Evolutionary conservation across 352 stramenopile species (phyloP), one percentile per base, ranked within the genome.

Genomic region (Pythium insidiosum): DNA sequence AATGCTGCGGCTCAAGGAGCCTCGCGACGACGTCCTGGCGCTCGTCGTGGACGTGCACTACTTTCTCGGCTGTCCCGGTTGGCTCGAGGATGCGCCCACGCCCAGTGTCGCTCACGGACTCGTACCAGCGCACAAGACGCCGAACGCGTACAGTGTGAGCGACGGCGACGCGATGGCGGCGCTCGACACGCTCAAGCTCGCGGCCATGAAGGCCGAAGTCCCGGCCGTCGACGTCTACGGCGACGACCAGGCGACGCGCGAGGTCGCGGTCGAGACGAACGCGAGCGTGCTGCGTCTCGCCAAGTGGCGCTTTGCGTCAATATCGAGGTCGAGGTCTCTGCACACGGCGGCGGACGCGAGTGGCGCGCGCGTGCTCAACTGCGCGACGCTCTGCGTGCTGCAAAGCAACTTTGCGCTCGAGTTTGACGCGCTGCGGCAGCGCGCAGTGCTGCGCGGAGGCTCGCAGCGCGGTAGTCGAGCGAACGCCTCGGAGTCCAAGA

Each of bases 191-290:
- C 50, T 84, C 43, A 62, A 70, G 5, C 30, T 87, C 18, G 63
- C 77, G 34, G 61, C 64, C 1, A 83, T 87, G 68, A 78, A 75
- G 47, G 71, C 74, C 5, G 53, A 42, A 2, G 61, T 68, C 4
- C 71, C 74, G 5, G 70, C 61, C 9, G 37, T 24, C 19, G 64
- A 61, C 15, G 68, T 66, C 41, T 87, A 87, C 31, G 74, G 74
- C 20, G 68, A 83, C 43, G 74, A 87, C 49, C 38, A 29, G 1
- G 68, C 68, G 20, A 87, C 74, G 18, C 71, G 71, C 7, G 74
- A 84, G 56, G 81, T 70, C 50, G 51, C 68, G 2, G 41, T 68
- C 10, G 74, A 87, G 61, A 81, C 68, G 15, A 87, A 87, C 40
- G 61, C 74, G 29, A 55, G 42, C 11, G 51, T 78, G 10, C 31